Base-by-base conservation (phyloP, 1,284 basidiomycete species). In the Puccinia polysora region DNA sequence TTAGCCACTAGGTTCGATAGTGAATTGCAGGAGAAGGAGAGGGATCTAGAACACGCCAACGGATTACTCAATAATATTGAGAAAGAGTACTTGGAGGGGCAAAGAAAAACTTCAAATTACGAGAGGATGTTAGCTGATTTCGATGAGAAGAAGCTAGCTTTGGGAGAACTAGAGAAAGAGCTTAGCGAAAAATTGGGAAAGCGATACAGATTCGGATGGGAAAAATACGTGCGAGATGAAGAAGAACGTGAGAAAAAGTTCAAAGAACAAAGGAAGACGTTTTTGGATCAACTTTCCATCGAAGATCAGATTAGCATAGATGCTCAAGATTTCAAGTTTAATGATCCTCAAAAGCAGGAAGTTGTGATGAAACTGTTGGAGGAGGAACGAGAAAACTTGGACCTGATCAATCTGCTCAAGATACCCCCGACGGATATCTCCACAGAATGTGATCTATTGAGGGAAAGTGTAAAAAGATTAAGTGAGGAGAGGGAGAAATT, bases 1-100 rank as follows among this genome's bases (percentile, higher is more conserved):
- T 85, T 99, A 18, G 94, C 94, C 0, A 83, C 88, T n/a, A 89
- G 90, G 2, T 97, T 94, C 80, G 96, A 99, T 77, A 87, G 89
- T 75, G 96, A 98, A 81, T 83, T 97, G 25, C 85, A 86, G 73
- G 89, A 91, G 71, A 94, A 95, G 79, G 94, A 97, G 78, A 87
- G 91, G 68, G 93, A 97, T 78, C 87, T 90, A 75, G 85, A 86
- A 2, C 95, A 98, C 78, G 95, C 95, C 0, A 89, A 91, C 76
- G 88, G 89, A 1, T 82, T 97, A 68, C 84, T 97, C 32, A 84
- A 84, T 60, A 91, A 89, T 77, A 95, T 97, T 73, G 90, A 97
- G 78, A 84, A 87, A 53, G 95, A 98, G 81, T 92, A 97, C 74
- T 84, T 89, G 43, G 94, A 97, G 77, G 89, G 90, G 75, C 88